Evolutionary conservation across 441 rosid genomes (phyloP), one percentile per base, ranked within the genome.

Genomic region (Mallotus repandus): DNA sequence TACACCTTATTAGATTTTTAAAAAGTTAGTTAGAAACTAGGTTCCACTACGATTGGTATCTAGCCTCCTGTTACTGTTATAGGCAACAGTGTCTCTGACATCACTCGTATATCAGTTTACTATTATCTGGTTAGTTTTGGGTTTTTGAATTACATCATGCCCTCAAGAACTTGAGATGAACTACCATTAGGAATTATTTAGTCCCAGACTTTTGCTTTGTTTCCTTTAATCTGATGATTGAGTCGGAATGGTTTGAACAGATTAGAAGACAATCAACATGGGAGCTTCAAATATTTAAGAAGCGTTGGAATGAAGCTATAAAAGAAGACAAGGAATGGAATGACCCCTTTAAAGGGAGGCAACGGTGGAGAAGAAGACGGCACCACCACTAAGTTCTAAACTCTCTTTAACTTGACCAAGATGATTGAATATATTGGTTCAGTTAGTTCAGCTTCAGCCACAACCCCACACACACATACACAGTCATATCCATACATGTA

Each of bases 241-340:
- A 22, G 4, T 7, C 10, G 38, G 35, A 66, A 14, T 45, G 56
- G 43, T 41, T 14, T 66, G 80, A 66, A 68, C 89, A 91, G 98
- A 90, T 93, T 55, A 74, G 98, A 81, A 86, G 97, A 79, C 98
- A 93, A 54, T 93, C 98, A 1, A 88, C 93, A 3, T 82, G 87
- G 93, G 99, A 96, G 77, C 92, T 88, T 71, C 75, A 86, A 67
- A 81, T 79, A 1, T 91, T 96, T 46, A 89, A 87, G 86, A 78
- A 88, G 54, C 81, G 98, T 12, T 96, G 99, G 99, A 87, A 87
- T 55, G 62, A 38, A 71, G 94, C 97, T 0, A 84, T 91, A 0
- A 82, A 82, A 62, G 84, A 79, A 64, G 99, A 93, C 77, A 81
- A 80, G 77, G 48, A 58, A 19, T 96, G 98, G 98, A 84, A 80